These are phyloP conservation scores for Lophiostoma macrostomum DNA, from an alignment of 495 filamentous ascomycete genomes.

Conservation along the genomic window DNA sequence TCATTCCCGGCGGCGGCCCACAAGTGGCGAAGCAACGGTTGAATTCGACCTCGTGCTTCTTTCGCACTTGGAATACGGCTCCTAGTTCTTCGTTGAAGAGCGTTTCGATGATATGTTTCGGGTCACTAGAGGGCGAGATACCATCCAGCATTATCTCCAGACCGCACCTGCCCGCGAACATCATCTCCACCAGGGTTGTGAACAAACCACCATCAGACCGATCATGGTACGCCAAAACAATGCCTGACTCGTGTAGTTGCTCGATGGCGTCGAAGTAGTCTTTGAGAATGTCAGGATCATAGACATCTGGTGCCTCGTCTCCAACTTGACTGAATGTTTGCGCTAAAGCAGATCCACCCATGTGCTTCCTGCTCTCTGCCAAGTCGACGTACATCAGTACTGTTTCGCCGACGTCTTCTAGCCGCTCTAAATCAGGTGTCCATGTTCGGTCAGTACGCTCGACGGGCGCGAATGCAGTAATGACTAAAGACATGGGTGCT, in stretches of 20 bases:
- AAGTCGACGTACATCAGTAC: conserved; percentile 90
- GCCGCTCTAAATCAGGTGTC: conserved; percentile 81
- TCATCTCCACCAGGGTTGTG: conserved; percentile 93
- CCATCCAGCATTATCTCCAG: conserved; percentile 79
- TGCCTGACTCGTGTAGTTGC: conserved; percentile 77
- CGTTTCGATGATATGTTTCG: conserved; percentile 64
- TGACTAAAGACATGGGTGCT: conserved; percentile 82
- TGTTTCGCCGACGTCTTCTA: conserved; percentile 86
- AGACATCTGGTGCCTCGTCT: conserved; percentile 78
- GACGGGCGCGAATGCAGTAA: conserved; percentile 85
- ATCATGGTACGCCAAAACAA: conserved; percentile 95
- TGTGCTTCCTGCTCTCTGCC: conserved; percentile 67
- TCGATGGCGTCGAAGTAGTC: conserved; percentile 90
- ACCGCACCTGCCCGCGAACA: conserved; percentile 94
- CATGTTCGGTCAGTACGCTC: conserved; percentile 78
- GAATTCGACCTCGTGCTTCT: conserved; percentile 79
- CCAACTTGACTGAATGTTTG: conserved; percentile 90
- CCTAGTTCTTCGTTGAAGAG: conserved; percentile 98
- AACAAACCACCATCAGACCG: conserved; percentile 89
- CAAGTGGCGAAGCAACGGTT: conserved; percentile 87
- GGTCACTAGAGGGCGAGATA: conserved; percentile 53
- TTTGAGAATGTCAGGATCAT: conserved; percentile 73
- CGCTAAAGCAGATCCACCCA: conserved; percentile 90
- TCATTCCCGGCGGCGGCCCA: conserved; percentile 75
- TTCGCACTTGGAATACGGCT: conserved; percentile 91